phyloP scores from a whole-genome alignment of 495 filamentous ascomycete species.

The Pyrenula aspistea region DNA sequence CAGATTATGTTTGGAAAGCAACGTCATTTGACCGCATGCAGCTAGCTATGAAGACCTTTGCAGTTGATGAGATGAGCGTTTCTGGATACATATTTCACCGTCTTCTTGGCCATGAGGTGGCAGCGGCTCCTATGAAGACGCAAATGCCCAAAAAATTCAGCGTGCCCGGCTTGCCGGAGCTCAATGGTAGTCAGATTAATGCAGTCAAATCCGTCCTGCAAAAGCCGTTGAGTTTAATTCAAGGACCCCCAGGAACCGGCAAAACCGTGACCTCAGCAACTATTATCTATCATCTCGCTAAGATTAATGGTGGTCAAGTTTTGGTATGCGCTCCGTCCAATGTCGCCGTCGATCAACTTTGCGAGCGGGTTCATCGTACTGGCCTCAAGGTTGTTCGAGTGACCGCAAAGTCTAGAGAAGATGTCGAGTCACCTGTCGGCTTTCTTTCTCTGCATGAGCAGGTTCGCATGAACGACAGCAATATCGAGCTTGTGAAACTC shows the following conservation, averaged over 20 bases:
- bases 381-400: slow-evolving; percentile 95
- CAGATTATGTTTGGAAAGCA: slow-evolving; percentile 99
- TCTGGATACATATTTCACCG: slow-evolving; percentile 99
- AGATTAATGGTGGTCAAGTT: slow-evolving; percentile 88
- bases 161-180: slow-evolving; percentile 86
- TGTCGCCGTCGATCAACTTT: slow-evolving; percentile 96
- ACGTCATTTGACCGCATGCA: slow-evolving; percentile 99
- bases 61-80: slow-evolving; percentile 95
- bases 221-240: slow-evolving; percentile 88
- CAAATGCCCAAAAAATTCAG: slow-evolving; percentile 94
- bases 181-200: slow-evolving; percentile 92
- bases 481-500: slow-evolving; percentile 82
- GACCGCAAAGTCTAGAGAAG: slow-evolving; percentile 95
- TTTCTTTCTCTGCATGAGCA: slow-evolving; percentile 95
- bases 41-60: slow-evolving; percentile 97
- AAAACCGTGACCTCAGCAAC: slow-evolving; percentile 99
- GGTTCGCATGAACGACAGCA: slow-evolving; percentile 93
- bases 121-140: slow-evolving; percentile 91
- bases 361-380: slow-evolving; percentile 91
- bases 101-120: slow-evolving; percentile 90
- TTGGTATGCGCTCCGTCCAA: slow-evolving; percentile 97
- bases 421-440: slow-evolving; percentile 92
- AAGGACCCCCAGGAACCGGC: slow-evolving; percentile 92
- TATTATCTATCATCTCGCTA: slow-evolving; percentile 94
- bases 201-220: slow-evolving; percentile 93